These are phyloP conservation scores for Leishmania gerbilli DNA, from an alignment of 208 protist genomes.

Conservation along the genomic window DNA sequence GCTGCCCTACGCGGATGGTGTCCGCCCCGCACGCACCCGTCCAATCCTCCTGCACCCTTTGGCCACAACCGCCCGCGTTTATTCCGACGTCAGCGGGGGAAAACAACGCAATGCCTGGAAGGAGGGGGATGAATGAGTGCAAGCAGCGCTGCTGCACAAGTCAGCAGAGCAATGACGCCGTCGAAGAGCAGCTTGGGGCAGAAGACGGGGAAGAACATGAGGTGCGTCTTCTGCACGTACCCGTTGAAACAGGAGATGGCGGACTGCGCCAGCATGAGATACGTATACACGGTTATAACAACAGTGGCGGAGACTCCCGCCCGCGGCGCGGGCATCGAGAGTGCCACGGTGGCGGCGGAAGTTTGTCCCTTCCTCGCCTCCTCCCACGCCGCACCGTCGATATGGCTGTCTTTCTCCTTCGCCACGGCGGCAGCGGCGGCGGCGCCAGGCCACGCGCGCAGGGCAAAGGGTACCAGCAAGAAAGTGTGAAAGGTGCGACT, in stretches of 20 bases:
- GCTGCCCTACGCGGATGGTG: not conserved
- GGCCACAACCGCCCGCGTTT: not conserved
- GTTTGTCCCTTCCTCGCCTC: not conserved
- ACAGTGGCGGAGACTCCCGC: not conserved
- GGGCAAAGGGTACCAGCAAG: slow-evolving; percentile 43
- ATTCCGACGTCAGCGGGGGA: not conserved
- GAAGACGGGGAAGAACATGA: slow-evolving; percentile 91
- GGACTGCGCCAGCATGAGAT: slow-evolving; percentile 44
- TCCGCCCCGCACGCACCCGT: not conserved
- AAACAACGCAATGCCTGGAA: not conserved
- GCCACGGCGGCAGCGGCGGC: not conserved
- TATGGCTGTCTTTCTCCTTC: not conserved
- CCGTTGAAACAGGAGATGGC: slow-evolving; percentile 56
- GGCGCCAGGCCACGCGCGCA: slow-evolving; percentile 4
- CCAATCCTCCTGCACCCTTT: not conserved
- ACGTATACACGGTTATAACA: slow-evolving; percentile 39
- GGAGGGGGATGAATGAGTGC: not conserved
- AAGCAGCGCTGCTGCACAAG: slow-evolving; percentile 17
- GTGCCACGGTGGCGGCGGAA: not conserved
- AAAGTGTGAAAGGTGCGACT: slow-evolving; percentile 72
- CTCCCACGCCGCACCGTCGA: not conserved
- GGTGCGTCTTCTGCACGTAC: slow-evolving; percentile 72
- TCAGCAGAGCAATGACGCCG: slow-evolving; percentile 40
- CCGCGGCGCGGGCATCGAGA: not conserved
- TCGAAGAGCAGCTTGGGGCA: slow-evolving; percentile 82